Conservation (phyloP, 495 filamentous ascomycete species). For the Penicillium robsamsonii region DNA sequence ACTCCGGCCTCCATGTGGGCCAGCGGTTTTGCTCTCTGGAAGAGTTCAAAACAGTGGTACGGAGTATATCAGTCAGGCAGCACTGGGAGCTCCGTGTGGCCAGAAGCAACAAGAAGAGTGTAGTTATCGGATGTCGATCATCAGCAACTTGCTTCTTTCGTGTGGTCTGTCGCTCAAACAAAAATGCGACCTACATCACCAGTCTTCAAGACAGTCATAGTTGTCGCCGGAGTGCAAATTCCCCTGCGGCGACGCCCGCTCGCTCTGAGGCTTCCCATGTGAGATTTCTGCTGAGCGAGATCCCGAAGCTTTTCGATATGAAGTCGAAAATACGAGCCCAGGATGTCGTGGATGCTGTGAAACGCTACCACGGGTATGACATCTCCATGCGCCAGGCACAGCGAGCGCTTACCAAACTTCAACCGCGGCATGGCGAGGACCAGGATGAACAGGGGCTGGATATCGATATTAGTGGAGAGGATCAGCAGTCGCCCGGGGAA, state of each 20-base stretch:
- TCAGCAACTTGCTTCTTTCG: constrained; percentile 45
- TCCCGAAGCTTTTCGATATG: constrained; percentile 49
- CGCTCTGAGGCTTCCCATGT: constrained; percentile 51
- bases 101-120: constrained; percentile 49
- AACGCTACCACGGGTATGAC: constrained; percentile 48
- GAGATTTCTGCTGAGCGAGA: constrained; percentile 44
- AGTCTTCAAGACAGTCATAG: constrained; percentile 47
- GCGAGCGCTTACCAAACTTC: constrained; percentile 42
- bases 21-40: constrained; percentile 45
- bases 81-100: constrained; percentile 49
- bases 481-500: constrained; percentile 24
- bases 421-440: constrained; percentile 30
- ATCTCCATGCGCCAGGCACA: constrained; percentile 49
- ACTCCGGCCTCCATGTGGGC: constrained; percentile 46
- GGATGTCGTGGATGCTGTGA: constrained; percentile 45
- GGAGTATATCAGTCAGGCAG: constrained; percentile 46
- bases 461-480: constrained; percentile 23
- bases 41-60: constrained; percentile 44
- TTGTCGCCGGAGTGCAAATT: constrained; percentile 37
- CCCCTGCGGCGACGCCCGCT: constrained; percentile 37
- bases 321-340: constrained; percentile 39
- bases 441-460: constrained; percentile 23
- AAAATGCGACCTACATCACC: constrained; percentile 48
- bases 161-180: constrained; percentile 48
- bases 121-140: constrained; percentile 47